These are phyloP conservation scores for Cyclotella sp. DNA, from an alignment of 108 stramenopile species.

Conservation along the genomic window DNA sequence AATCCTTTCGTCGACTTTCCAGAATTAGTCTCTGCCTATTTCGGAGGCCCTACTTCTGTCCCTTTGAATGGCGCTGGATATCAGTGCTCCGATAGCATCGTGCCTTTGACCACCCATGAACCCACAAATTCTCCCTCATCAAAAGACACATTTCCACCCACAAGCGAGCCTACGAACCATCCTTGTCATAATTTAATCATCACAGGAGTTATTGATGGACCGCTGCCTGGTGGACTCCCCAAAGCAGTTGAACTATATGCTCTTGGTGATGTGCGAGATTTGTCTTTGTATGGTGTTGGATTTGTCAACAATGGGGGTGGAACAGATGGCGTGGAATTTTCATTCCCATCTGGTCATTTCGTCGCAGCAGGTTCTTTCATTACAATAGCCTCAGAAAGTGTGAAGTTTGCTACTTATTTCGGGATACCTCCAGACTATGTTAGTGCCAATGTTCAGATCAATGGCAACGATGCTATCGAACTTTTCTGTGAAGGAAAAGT, in stretches of 20 bases:
- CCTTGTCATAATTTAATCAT: slow-evolving; percentile 10
- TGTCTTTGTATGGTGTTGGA: slow-evolving; percentile 36
- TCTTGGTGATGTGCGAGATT: slow-evolving; percentile 19
- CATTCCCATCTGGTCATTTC: slow-evolving; percentile 26
- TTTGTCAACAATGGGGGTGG: slow-evolving; percentile 40
- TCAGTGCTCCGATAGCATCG: slow-evolving; percentile 12
- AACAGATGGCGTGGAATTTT: slow-evolving; percentile 15
- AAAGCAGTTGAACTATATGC: slow-evolving; percentile 40
- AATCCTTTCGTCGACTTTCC: slow-evolving; percentile 87
- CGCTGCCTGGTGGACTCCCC: slow-evolving; percentile 27
- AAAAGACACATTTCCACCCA: neutral
- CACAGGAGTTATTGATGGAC: slow-evolving; percentile 41
- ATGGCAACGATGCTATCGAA: slow-evolving; percentile 49
- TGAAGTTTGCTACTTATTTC: slow-evolving; percentile 26
- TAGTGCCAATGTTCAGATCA: slow-evolving; percentile 12
- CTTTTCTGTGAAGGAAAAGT: slow-evolving; percentile 38
- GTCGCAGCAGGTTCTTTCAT: slow-evolving; percentile 31
- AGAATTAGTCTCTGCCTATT: slow-evolving; percentile 55
- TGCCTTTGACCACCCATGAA: neutral
- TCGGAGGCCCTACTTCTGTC: slow-evolving; percentile 15
- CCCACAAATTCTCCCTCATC: neutral
- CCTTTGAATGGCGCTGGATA: slow-evolving; percentile 36
- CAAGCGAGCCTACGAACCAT: neutral
- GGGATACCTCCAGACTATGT: slow-evolving; percentile 32
- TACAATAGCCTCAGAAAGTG: slow-evolving; percentile 17